A percentile compares a stretch with the other conserved stretches of the same genome.
These are phyloP conservation scores for Polygonum aviculare DNA, from an alignment of 148 eudicot species.

Conservation along the genomic window DNA sequence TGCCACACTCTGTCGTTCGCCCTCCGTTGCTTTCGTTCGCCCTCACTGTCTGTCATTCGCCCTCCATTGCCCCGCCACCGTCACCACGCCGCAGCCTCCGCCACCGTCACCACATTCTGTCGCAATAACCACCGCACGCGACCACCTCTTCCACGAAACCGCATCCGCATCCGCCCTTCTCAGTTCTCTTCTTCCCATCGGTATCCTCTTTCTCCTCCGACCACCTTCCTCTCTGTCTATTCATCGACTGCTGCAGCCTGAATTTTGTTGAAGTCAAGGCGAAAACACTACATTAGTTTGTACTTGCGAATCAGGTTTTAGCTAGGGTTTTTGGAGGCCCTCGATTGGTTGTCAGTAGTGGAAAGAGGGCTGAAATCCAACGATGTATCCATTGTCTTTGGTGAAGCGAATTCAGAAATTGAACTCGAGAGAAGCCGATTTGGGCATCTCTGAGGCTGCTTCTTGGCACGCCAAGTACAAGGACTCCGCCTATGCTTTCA, in stretches of 20 bases:
- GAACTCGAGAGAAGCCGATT: slow-evolving; percentile 59
- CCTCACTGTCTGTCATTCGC: too few species aligned
- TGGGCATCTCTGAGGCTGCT: slow-evolving; percentile 83
- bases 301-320: background rate
- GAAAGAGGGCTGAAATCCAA: background rate
- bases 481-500: slow-evolving; percentile 78
- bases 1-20: too few species aligned
- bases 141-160: too few species aligned
- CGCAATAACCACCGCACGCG: too few species aligned
- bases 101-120: too few species aligned
- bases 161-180: background rate
- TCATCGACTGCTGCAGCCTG: background rate
- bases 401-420: slow-evolving; percentile 80
- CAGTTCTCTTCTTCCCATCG: background rate
- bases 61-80: too few species aligned
- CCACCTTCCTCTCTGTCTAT: background rate
- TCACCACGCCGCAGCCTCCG: too few species aligned
- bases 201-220: background rate
- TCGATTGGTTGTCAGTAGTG: background rate
- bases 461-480: slow-evolving; percentile 93
- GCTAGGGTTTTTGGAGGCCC: background rate
- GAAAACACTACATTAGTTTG: background rate
- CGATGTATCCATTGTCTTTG: slow-evolving; percentile 80
- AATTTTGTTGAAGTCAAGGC: background rate
- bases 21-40: too few species aligned